These are phyloP conservation scores for Arthrinium phaeospermum DNA, from an alignment of 2,329 filamentous ascomycete genomes.

Conservation along the genomic window DNA sequence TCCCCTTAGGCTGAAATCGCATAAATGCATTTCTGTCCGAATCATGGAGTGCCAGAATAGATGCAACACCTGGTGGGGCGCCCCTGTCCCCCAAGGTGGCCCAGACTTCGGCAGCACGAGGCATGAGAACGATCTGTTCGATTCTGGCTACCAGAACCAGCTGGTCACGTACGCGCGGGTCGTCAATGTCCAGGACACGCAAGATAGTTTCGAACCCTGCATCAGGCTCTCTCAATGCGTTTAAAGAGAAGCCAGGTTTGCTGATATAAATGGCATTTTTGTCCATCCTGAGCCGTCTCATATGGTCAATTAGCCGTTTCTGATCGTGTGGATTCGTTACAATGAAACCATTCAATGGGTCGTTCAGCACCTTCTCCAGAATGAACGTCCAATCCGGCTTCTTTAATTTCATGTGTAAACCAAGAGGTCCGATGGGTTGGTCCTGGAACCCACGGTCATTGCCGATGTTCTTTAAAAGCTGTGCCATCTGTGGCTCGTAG, in stretches of 20 bases:
- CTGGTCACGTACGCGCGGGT: constrained; percentile 77
- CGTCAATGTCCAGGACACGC: constrained; percentile 80
- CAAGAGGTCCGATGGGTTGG: constrained; percentile 84
- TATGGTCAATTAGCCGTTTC: constrained; percentile 67
- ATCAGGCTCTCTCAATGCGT: constrained; percentile 75
- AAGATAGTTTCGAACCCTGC: constrained; percentile 76
- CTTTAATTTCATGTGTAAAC: constrained; percentile 74
- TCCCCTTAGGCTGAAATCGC: constrained; percentile 7
- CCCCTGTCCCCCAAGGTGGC: constrained; percentile 6
- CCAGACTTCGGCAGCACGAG: constrained; percentile 12
- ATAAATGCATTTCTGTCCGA: constrained; percentile 9
- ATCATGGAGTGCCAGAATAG: constrained; percentile 1
- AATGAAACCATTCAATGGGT: constrained; percentile 75
- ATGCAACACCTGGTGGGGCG: neutral
- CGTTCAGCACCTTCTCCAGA: constrained; percentile 78
- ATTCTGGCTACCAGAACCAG: constrained; percentile 83
- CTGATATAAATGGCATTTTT: constrained; percentile 68
- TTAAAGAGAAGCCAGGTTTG: constrained; percentile 60
- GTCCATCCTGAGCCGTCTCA: constrained; percentile 56
- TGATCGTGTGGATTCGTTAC: constrained; percentile 81
- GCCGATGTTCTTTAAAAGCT: constrained; percentile 71
- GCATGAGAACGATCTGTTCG: constrained; percentile 77
- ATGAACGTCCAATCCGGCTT: constrained; percentile 85
- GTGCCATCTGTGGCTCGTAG: constrained; percentile 67
- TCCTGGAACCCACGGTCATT: constrained; percentile 71